Evolutionary conservation across 2,329 filamentous ascomycete genomes (phyloP).

Genomic region (Neoascochyta sp.): DNA sequence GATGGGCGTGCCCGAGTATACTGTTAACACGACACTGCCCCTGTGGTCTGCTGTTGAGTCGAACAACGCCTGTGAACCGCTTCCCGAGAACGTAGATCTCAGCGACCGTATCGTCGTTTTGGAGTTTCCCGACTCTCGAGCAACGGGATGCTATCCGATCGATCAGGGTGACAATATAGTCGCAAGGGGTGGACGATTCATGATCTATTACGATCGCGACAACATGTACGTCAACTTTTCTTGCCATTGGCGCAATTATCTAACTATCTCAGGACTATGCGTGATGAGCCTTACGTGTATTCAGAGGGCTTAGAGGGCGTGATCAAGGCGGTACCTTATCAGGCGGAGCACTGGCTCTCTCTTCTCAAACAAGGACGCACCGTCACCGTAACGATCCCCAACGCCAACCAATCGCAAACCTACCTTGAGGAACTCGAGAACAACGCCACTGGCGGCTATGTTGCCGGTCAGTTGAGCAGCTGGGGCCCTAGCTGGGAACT

Average conservation of each 20-base stretch:
- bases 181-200: constrained; percentile 55
- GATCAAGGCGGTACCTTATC: constrained; percentile 7
- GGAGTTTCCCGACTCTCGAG: constrained; percentile 9
- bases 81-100: constrained; percentile 55
- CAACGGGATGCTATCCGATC: constrained; percentile 12
- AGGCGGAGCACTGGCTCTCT: constrained; percentile 10
- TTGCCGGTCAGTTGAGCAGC: constrained; percentile 31
- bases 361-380: constrained; percentile 10
- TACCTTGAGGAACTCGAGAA: constrained; percentile 15
- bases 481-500: constrained; percentile 62
- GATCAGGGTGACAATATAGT: constrained; percentile 28
- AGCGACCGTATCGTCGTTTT: constrained; percentile 51
- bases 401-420: constrained; percentile 5
- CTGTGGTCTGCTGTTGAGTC: constrained; percentile 42
- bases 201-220: constrained; percentile 12
- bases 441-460: constrained; percentile 9
- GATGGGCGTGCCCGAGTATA: constrained; percentile 29
- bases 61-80: constrained; percentile 52
- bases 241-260: not conserved
- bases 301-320: constrained; percentile 13
- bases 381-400: constrained; percentile 12
- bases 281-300: constrained; percentile 13
- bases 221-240: constrained; percentile 5
- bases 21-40: constrained; percentile 11
- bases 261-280: constrained; percentile 9